These are phyloP conservation scores for Lentinula novae-zelandiae DNA, from an alignment of 1,284 basidiomycete species.

Conservation along the genomic window DNA sequence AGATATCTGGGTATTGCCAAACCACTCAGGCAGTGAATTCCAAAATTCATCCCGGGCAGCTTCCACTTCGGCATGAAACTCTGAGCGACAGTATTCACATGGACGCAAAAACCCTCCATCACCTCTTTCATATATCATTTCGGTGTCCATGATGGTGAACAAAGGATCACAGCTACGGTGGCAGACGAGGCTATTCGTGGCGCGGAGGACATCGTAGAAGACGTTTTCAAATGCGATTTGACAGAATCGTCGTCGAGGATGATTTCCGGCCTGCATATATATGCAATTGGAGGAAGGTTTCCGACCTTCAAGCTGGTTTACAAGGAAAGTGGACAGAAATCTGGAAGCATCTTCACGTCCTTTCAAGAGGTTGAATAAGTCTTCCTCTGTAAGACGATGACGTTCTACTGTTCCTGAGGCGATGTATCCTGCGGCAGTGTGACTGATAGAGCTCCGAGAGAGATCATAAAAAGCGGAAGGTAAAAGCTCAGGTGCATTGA, in stretches of 20 bases:
- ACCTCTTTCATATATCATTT: slow-evolving; percentile 57
- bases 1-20: slow-evolving; percentile 46
- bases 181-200: slow-evolving; percentile 63
- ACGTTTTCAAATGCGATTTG: slow-evolving; percentile 67
- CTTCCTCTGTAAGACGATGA: slow-evolving; percentile 47
- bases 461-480: slow-evolving; percentile 74
- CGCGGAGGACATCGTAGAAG: slow-evolving; percentile 66
- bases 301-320: slow-evolving; percentile 64
- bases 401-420: slow-evolving; percentile 24
- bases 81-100: slow-evolving; percentile 62
- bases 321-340: slow-evolving; percentile 71
- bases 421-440: slow-evolving; percentile 35
- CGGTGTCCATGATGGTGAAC: slow-evolving; percentile 61
- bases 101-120: slow-evolving; percentile 46
- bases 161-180: slow-evolving; percentile 66
- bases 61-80: slow-evolving; percentile 55
- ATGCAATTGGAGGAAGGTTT: slow-evolving; percentile 46
- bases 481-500: slow-evolving; percentile 55
- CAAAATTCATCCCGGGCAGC: slow-evolving; percentile 59
- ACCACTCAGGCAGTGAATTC: slow-evolving; percentile 62
- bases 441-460: slow-evolving; percentile 52
- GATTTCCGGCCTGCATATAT: slow-evolving; percentile 41
- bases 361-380: slow-evolving; percentile 55
- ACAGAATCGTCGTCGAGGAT: slow-evolving; percentile 46
- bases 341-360: slow-evolving; percentile 68